Percentiles rank a stretch among this genome's conserved stretches.
These are phyloP conservation scores for Yamadazyma diospyri DNA, from an alignment of 1,139 yeast species.

Conservation along the genomic window DNA sequence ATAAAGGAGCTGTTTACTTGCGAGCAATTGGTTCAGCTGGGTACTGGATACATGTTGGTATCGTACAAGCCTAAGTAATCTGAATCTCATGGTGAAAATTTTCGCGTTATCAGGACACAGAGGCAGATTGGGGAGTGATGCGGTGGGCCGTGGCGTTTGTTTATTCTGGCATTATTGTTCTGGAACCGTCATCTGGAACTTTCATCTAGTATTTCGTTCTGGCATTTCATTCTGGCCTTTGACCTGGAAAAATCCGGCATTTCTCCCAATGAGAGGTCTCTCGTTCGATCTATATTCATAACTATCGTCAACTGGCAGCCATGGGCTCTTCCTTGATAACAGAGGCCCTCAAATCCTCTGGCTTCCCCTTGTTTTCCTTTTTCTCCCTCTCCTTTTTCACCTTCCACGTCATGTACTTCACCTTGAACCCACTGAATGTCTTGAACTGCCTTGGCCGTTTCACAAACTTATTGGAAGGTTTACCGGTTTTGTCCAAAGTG, in stretches of 20 bases:
- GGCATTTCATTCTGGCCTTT: too few species aligned
- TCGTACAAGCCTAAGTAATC: slow-evolving; percentile 3
- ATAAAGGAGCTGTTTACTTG: slow-evolving; percentile 68
- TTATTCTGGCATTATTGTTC: too few species aligned
- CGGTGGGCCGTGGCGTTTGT: too few species aligned
- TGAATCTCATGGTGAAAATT: slow-evolving; percentile 6
- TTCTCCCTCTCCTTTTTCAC: slow-evolving; percentile 15
- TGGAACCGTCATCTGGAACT: too few species aligned
- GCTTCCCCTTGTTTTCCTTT: slow-evolving; percentile 6
- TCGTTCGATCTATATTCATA: too few species aligned
- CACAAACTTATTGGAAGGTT: slow-evolving; percentile 49
- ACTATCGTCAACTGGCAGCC: too few species aligned
- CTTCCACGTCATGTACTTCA: slow-evolving; percentile 37
- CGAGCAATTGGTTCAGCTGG: slow-evolving; percentile 45
- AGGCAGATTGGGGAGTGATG: neutral
- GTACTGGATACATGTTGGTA: slow-evolving; percentile 17
- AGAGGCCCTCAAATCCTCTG: slow-evolving; percentile 1
- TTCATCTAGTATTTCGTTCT: too few species aligned
- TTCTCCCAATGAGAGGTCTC: too few species aligned
- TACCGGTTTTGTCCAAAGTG: slow-evolving; percentile 47
- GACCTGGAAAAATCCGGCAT: too few species aligned
- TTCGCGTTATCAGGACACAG: too few species aligned
- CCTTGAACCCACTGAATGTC: slow-evolving; percentile 59
- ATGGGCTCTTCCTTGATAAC: slow-evolving; percentile 4
- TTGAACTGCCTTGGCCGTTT: slow-evolving; percentile 45